phyloP scores from a whole-genome alignment of 768 basidiomycete species.

The Pleurotus eryngii region DNA sequence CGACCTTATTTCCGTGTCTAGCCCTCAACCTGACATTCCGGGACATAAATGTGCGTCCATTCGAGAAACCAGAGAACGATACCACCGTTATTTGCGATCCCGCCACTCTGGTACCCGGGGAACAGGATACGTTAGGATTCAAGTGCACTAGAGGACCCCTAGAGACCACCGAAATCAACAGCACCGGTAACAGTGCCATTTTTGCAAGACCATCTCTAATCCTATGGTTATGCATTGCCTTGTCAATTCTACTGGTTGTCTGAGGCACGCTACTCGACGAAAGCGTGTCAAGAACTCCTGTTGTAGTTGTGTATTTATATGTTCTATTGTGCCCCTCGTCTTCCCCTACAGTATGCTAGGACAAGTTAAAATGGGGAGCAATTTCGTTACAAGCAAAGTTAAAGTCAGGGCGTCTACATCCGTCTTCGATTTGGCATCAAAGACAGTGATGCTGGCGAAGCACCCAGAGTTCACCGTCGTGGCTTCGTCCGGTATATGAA shows the following conservation, averaged over 20 bases:
- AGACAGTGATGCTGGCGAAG: slow-evolving; percentile 27
- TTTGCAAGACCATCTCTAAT: not conserved
- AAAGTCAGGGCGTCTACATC: slow-evolving; percentile 28
- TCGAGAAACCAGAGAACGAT: slow-evolving; percentile 14
- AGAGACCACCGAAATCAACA: slow-evolving; percentile 14
- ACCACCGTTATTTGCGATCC: slow-evolving; percentile 31
- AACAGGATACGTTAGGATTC: slow-evolving; percentile 28
- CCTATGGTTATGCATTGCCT: not conserved
- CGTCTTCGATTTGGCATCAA: slow-evolving; percentile 24
- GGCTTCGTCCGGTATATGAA: slow-evolving; percentile 27
- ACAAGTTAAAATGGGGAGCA: slow-evolving; percentile 19
- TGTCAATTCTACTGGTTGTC: not conserved
- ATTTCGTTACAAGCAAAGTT: slow-evolving; percentile 17
- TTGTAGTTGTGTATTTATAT: not conserved
- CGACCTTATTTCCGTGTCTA: slow-evolving; percentile 3
- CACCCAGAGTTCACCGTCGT: slow-evolving; percentile 24
- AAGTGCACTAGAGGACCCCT: slow-evolving; percentile 27
- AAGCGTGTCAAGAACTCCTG: not conserved
- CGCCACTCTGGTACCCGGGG: slow-evolving; percentile 21
- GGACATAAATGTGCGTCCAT: slow-evolving; percentile 25
- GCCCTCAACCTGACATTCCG: slow-evolving; percentile 24
- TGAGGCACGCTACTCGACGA: not conserved
- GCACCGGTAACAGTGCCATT: not conserved
- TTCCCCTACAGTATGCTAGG: not conserved
- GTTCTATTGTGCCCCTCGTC: not conserved